Base-by-base conservation (phyloP, 345 rosid genomes). In the thale cress (Arabidopsis thaliana) region DNA sequence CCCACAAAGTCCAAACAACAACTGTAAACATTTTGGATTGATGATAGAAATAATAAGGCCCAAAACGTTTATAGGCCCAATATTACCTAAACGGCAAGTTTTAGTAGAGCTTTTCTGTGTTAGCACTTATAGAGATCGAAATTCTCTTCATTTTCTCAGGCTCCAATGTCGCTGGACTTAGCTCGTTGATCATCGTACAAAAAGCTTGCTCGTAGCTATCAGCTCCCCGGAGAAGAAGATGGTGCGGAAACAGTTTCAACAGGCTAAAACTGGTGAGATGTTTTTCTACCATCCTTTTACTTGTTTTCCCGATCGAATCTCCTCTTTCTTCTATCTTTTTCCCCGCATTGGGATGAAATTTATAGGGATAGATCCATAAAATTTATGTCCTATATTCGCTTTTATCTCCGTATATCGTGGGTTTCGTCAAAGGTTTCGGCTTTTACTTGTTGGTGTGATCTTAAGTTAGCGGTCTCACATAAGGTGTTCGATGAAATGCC, bases 161-260 rank as follows among this genome's bases (percentile, higher is more conserved):
- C 65, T 48, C 57, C 48, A 22, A 51, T 46, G 65, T 68, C 5
- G 30, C 48, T 71, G 33, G 30, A 40, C 23, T 71, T 12, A 56
- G 40, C 37, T 77, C 69, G 5, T 66, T 72, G 78, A 67, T 67
- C 78, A 53, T 44, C 69, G 50, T 59, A 36, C 41, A 32, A 37
- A 37, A 59, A 51, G 45, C 65, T 59, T 59, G 14, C 1, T 66
- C 50, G 8, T 51, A 36, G 51, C 60, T 64, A 11, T 36, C 48
- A 63, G 25, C 52, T 58, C 44, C 4, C 13, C 34, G 42, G 77
- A 28, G 33, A 51, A 60, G 72, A 88, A 68, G 73, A 91, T 89
- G 96, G 87, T 81, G 51, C 86, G 87, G 60, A 85, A 85, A 78
- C 77, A 86, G 71, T 83, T 77, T 64, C 88, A 76, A 64, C 80